Conservation (phyloP, 2,329 filamentous ascomycete genomes). For the Colletotrichum theobromicola region DNA sequence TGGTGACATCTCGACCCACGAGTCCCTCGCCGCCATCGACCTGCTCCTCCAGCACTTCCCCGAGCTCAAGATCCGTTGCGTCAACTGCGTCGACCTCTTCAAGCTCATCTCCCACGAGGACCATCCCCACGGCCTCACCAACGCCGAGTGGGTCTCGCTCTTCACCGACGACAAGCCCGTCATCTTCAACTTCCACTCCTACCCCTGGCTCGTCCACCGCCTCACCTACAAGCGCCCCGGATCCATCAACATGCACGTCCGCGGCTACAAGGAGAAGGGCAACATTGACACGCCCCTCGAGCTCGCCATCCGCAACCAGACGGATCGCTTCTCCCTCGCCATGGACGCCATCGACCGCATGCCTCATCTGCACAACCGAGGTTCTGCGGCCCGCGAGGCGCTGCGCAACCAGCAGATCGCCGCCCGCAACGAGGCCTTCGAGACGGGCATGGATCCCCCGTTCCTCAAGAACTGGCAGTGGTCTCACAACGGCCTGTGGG, state of each 20-base stretch:
- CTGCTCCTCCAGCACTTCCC: constrained; percentile 75
- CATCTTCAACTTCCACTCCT: constrained; percentile 86
- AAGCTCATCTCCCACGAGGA: constrained; percentile 73
- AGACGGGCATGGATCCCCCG: constrained; percentile 73
- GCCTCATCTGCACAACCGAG: constrained; percentile 66
- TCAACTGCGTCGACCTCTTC: constrained; percentile 84
- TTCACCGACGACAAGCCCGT: constrained; percentile 77
- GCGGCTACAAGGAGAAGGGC: constrained; percentile 82
- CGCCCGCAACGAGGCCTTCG: constrained; percentile 69
- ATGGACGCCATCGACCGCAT: constrained; percentile 79
- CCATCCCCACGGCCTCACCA: constrained; percentile 75
- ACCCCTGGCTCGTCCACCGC: constrained; percentile 80
- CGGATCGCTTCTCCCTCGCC: constrained; percentile 77
- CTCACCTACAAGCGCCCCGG: constrained; percentile 78
- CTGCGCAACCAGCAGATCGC: constrained; percentile 69
- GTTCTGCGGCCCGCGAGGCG: constrained; percentile 64
- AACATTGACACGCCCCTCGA: constrained; percentile 85
- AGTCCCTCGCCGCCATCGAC: constrained; percentile 76
- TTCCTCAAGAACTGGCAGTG: constrained; percentile 71
- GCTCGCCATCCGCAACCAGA: constrained; percentile 78
- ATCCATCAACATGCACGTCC: constrained; percentile 72
- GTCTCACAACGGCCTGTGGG: constrained; percentile 52
- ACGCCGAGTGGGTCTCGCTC: constrained; percentile 69
- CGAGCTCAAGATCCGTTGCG: constrained; percentile 76
- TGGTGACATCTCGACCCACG: constrained; percentile 76